Percentiles rank a stretch among this genome's conserved stretches.
These are phyloP conservation scores for Lichtheimia corymbifera DNA, from an alignment of 371 early-diverging fungal species.

Conservation along the genomic window DNA sequence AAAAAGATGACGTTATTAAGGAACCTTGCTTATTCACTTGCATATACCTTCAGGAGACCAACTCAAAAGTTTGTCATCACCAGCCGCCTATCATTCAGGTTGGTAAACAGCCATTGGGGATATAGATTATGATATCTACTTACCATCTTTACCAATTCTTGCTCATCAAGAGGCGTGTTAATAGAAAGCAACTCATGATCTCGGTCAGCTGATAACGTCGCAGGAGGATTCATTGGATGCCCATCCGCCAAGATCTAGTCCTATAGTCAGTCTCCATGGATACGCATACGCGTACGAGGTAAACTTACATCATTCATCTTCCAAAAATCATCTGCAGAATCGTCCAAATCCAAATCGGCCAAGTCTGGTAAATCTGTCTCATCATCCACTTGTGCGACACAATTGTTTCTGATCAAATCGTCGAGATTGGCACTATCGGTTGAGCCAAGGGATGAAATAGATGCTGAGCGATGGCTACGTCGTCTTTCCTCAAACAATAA, in stretches of 20 bases:
- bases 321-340: slow-evolving; percentile 50
- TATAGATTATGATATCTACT: neutral
- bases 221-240: neutral
- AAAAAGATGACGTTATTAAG: too few species aligned
- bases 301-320: slow-evolving; percentile 38
- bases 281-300: neutral
- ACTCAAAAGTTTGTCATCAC: slow-evolving; percentile 10
- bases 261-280: neutral
- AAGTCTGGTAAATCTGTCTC: slow-evolving; percentile 43
- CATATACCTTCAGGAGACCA: slow-evolving; percentile 20
- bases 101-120: too few species aligned
- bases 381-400: slow-evolving; percentile 39
- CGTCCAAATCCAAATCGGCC: slow-evolving; percentile 46
- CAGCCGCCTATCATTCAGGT: too few species aligned
- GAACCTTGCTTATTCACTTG: neutral
- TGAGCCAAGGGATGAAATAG: slow-evolving; percentile 40
- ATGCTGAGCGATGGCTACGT: slow-evolving; percentile 25
- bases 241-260: neutral
- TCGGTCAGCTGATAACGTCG: slow-evolving; percentile 7
- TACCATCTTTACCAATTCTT: slow-evolving; percentile 7
- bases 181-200: slow-evolving; percentile 9
- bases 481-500: too few species aligned
- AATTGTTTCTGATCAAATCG: slow-evolving; percentile 44
- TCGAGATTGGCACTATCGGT: slow-evolving; percentile 47
- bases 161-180: slow-evolving; percentile 10